Percentiles rank a stretch among this genome's conserved stretches.
phyloP scores from a whole-genome alignment of 345 rosid species.

The Mercurialis annua region DNA sequence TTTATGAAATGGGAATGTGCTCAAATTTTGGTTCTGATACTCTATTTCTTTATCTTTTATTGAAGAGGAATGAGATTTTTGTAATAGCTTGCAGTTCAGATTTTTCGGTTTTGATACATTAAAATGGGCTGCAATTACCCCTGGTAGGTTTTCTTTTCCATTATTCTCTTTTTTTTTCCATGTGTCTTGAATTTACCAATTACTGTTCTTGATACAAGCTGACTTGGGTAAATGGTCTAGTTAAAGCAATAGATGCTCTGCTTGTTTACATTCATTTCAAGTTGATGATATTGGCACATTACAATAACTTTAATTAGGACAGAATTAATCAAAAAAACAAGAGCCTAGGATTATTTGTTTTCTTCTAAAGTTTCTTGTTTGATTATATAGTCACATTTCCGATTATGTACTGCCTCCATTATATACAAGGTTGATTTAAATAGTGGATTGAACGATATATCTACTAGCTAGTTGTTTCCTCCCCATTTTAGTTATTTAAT shows the following conservation, averaged over 20 bases:
- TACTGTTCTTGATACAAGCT: neutral
- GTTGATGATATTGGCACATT: neutral
- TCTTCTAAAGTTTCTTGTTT: neutral
- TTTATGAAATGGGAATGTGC: too few relatives aligned
- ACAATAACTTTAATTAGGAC: neutral
- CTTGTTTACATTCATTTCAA: too few relatives aligned
- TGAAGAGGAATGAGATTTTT: too few relatives aligned
- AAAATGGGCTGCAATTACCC: conserved; percentile 96
- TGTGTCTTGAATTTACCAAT: neutral
- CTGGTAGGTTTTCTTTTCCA: conserved; percentile 64
- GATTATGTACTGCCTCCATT: neutral
- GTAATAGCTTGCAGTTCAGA: too few relatives aligned
- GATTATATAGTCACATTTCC: neutral
- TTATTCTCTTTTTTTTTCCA: neutral
- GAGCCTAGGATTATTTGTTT: neutral
- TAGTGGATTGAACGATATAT: neutral
- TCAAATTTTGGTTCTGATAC: too few relatives aligned
- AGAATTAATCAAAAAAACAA: neutral
- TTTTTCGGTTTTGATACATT: too few relatives aligned
- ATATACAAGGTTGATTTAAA: neutral
- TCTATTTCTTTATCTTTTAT: too few relatives aligned
- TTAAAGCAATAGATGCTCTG: neutral
- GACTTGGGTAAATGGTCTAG: neutral
- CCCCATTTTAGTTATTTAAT: neutral
- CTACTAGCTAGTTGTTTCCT: neutral